Evolutionary conservation across 2,329 filamentous ascomycete genomes (phyloP).

Genomic region (Pseudogymnoascus sp.): DNA sequence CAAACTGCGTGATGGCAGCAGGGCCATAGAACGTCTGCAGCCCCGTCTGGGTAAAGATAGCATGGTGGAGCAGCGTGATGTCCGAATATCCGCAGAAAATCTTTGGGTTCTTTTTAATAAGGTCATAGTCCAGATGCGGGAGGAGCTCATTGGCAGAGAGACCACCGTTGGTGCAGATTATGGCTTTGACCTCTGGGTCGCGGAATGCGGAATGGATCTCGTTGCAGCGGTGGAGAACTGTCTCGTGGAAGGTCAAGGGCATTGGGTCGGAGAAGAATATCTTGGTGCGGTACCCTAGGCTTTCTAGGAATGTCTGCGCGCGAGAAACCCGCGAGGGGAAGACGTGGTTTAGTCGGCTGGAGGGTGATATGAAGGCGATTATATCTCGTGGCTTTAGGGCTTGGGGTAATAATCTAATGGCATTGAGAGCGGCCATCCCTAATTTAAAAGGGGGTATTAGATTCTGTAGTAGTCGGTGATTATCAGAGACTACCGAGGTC

Average conservation of each 20-base stretch:
- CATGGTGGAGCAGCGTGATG: conserved; percentile 28
- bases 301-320: conserved; percentile 16
- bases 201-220: conserved; percentile 26
- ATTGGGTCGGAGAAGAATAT: conserved; percentile 17
- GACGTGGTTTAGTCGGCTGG: conserved; percentile 25
- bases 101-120: conserved; percentile 29
- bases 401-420: conserved; percentile 15
- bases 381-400: conserved; percentile 25
- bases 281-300: conserved; percentile 21
- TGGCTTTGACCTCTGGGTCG: conserved; percentile 23
- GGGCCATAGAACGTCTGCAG: conserved; percentile 31
- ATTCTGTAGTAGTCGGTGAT: background rate
- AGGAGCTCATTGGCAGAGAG: conserved; percentile 26
- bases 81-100: conserved; percentile 32
- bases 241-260: conserved; percentile 9
- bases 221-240: conserved; percentile 17
- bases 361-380: conserved; percentile 31
- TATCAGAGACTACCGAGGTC: background rate
- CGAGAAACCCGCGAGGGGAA: conserved; percentile 21
- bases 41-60: conserved; percentile 20
- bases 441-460: background rate
- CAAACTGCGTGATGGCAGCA: conserved; percentile 24
- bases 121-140: conserved; percentile 25
- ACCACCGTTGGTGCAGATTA: conserved; percentile 29
- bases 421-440: background rate